These are phyloP conservation scores for Vitellaria paradoxa DNA, from an alignment of 179 eudicot genomes.

Conservation along the genomic window DNA sequence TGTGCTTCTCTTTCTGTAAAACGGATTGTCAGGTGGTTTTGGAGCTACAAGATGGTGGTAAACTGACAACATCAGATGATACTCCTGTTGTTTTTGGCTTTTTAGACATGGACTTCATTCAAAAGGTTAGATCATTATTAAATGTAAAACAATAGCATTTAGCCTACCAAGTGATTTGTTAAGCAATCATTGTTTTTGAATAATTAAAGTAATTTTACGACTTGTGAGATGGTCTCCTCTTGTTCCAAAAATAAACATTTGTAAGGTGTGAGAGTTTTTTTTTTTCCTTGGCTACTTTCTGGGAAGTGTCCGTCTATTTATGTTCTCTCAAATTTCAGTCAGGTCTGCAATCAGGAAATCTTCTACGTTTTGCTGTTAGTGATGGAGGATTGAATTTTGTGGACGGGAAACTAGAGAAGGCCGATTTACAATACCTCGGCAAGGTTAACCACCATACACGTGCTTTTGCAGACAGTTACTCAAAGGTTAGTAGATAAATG, in stretches of 20 bases:
- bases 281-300: background rate
- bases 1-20: background rate
- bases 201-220: background rate
- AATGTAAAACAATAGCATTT: background rate
- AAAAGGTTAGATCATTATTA: slow-evolving; percentile 48
- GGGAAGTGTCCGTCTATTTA: too few species aligned
- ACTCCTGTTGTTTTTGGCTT: slow-evolving; percentile 82
- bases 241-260: background rate
- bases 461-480: slow-evolving; percentile 95
- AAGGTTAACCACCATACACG: slow-evolving; percentile 84
- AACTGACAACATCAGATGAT: slow-evolving; percentile 79
- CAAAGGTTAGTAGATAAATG: slow-evolving; percentile 59
- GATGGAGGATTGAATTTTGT: slow-evolving; percentile 75
- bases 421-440: slow-evolving; percentile 69
- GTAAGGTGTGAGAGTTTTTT: background rate
- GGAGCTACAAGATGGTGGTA: slow-evolving; percentile 79
- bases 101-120: slow-evolving; percentile 56
- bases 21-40: slow-evolving; percentile 59
- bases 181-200: background rate
- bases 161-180: background rate
- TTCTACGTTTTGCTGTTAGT: slow-evolving; percentile 61
- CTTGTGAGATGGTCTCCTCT: background rate
- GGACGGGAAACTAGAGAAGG: slow-evolving; percentile 82
- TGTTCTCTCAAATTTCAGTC: slow-evolving; percentile 38
- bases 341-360: slow-evolving; percentile 54